Evolutionary conservation across 2,329 filamentous ascomycete species (phyloP).

Genomic region (Fusarium pseudograminearum): DNA sequence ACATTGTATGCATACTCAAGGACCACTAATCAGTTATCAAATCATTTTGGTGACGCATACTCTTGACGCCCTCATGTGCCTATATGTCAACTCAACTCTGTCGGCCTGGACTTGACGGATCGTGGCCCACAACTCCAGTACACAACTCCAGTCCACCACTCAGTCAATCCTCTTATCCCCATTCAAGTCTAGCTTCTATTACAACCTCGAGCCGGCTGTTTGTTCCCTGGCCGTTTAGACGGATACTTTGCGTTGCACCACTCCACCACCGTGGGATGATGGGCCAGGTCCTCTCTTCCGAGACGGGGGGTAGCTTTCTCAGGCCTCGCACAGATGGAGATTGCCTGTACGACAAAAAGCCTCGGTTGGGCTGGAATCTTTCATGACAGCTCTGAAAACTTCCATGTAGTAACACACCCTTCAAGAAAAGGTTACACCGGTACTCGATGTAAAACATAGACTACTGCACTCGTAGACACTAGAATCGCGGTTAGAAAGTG

Average conservation of each 20-base stretch:
- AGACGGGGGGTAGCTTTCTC: not conserved
- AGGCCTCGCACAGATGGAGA: not conserved
- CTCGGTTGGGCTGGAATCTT: constrained; percentile 27
- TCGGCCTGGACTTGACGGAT: constrained; percentile 1
- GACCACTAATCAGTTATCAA: not conserved
- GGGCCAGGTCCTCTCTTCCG: constrained; percentile 13
- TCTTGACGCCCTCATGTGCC: not conserved
- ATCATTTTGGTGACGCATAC: not conserved
- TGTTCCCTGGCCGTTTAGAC: constrained; percentile 18
- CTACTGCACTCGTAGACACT: not conserved
- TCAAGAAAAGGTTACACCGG: not conserved
- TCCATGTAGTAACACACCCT: constrained; percentile 22
- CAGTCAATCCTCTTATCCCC: constrained; percentile 4
- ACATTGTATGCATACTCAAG: not conserved
- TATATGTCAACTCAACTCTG: not conserved
- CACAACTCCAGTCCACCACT: not conserved
- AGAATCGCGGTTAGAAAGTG: not conserved
- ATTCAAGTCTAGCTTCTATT: constrained; percentile 19
- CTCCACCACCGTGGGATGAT: constrained; percentile 40
- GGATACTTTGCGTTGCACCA: constrained; percentile 11
- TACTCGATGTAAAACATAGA: not conserved
- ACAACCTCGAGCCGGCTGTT: constrained; percentile 21
- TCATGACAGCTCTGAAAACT: constrained; percentile 9
- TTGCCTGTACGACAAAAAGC: not conserved
- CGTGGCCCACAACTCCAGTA: not conserved